Percentiles rank a stretch among this genome's conserved stretches.
Conservation (phyloP, 2,329 filamentous ascomycete genomes). For the Aspergillus japonicus region DNA sequence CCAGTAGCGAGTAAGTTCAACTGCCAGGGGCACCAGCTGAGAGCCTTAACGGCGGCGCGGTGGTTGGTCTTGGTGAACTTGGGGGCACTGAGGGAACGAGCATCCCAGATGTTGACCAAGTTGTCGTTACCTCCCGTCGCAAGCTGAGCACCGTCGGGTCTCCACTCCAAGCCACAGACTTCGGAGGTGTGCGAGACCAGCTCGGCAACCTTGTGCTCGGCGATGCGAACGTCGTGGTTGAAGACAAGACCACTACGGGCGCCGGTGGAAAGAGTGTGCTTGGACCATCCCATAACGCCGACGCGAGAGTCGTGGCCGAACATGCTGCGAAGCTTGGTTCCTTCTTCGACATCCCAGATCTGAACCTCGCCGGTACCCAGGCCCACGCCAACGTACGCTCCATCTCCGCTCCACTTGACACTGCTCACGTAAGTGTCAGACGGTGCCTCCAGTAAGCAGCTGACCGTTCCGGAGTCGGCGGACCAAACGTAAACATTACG, state of each 20-base stretch:
- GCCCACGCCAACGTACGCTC: constrained; percentile 92
- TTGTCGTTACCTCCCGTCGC: constrained; percentile 99
- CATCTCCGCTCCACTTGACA: constrained; percentile 97
- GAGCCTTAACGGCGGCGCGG: constrained; percentile 95
- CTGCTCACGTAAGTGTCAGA: constrained; percentile 95
- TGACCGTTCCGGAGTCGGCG: constrained; percentile 86
- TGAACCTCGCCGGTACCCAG: constrained; percentile 95
- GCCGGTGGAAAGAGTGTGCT: constrained; percentile 93
- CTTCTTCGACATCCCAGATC: constrained; percentile 98
- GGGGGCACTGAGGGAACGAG: constrained; percentile 84
- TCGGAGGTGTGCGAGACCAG: constrained; percentile 96
- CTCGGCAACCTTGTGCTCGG: constrained; percentile 96
- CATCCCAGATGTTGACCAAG: constrained; percentile 98
- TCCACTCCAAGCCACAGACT: constrained; percentile 97
- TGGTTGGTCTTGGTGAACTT: constrained; percentile 99
- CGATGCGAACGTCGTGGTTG: constrained; percentile 98
- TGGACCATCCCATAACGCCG: constrained; percentile 98
- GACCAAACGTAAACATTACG: constrained; percentile 99
- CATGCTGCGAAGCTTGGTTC: constrained; percentile 96
- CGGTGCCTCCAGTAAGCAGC: constrained; percentile 80
- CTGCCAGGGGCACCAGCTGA: constrained; percentile 99
- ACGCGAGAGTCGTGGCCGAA: constrained; percentile 95
- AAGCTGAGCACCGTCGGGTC: constrained; percentile 91
- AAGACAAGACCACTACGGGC: constrained; percentile 91
- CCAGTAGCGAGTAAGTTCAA: constrained; percentile 94